Evolutionary conservation across 371 early-diverging fungal species (phyloP).

Genomic region (Conidiobolus incongruus): DNA sequence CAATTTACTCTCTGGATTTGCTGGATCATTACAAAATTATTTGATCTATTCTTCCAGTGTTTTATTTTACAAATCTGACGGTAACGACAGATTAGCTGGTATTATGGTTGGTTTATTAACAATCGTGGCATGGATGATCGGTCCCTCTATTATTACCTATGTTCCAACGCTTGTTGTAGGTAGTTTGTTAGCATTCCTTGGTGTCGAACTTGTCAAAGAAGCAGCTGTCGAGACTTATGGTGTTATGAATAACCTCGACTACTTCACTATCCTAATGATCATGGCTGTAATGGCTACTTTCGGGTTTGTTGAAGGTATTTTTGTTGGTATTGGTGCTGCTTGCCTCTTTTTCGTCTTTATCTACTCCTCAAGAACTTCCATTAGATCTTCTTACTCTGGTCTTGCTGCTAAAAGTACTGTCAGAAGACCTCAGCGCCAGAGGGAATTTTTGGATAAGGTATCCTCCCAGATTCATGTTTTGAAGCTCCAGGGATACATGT

Average conservation of each 20-base stretch:
- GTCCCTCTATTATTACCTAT: constrained; percentile 64
- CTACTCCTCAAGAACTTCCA: constrained; percentile 51
- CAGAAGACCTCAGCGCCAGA: constrained; percentile 66
- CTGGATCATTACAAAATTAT: constrained; percentile 69
- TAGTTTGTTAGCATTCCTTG: constrained; percentile 80
- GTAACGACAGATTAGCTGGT: constrained; percentile 68
- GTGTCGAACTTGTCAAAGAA: constrained; percentile 76
- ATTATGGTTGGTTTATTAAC: constrained; percentile 62
- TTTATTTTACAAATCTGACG: constrained; percentile 77
- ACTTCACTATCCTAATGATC: constrained; percentile 60
- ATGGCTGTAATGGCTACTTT: constrained; percentile 60
- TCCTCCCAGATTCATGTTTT: constrained; percentile 68
- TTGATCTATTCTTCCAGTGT: constrained; percentile 75
- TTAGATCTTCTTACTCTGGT: constrained; percentile 59
- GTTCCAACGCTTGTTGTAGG: constrained; percentile 88
- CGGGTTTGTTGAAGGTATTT: constrained; percentile 87
- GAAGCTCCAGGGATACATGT: constrained; percentile 76
- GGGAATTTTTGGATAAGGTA: constrained; percentile 54
- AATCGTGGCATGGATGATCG: constrained; percentile 45
- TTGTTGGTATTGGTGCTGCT: constrained; percentile 78
- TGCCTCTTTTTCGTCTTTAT: constrained; percentile 83
- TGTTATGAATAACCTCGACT: constrained; percentile 71
- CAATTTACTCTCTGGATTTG: constrained; percentile 53
- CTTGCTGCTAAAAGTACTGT: constrained; percentile 61
- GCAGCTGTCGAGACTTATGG: constrained; percentile 65